Evolutionary conservation across 495 filamentous ascomycete genomes (phyloP).

Genomic region (Penicillium crystallinum): DNA sequence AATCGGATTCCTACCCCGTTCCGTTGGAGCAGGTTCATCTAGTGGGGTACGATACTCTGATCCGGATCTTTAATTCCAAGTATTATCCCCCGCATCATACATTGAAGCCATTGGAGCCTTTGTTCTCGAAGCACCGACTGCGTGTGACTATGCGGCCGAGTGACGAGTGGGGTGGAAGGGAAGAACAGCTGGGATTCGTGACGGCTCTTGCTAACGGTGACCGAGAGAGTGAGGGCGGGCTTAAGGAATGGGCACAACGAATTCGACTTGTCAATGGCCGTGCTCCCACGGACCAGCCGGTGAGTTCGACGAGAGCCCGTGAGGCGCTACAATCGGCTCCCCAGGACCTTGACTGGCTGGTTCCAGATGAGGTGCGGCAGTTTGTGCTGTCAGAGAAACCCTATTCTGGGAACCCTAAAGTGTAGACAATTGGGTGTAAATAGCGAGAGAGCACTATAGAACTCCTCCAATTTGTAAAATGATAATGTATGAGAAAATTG

Average conservation of each 20-base stretch:
- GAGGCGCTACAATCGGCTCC: conserved; percentile 53
- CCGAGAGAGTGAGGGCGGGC: conserved; percentile 52
- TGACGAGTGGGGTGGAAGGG: conserved; percentile 56
- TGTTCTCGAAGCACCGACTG: conserved; percentile 66
- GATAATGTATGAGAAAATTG: conserved; percentile 3
- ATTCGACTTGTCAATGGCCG: conserved; percentile 66
- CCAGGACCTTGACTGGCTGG: conserved; percentile 53
- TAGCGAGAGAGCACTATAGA: neutral
- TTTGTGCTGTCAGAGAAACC: conserved; percentile 48
- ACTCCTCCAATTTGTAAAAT: neutral
- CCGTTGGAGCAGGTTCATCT: conserved; percentile 66
- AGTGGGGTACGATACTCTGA: conserved; percentile 81
- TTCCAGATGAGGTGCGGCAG: conserved; percentile 55
- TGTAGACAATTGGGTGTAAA: neutral
- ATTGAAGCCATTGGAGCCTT: conserved; percentile 54
- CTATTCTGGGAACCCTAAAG: conserved; percentile 19
- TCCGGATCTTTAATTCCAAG: conserved; percentile 74
- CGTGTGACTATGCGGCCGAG: conserved; percentile 67
- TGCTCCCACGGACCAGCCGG: conserved; percentile 46
- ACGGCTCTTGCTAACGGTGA: conserved; percentile 45
- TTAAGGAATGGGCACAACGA: conserved; percentile 60
- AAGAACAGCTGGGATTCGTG: conserved; percentile 58
- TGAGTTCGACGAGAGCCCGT: conserved; percentile 80
- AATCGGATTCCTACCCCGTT: conserved; percentile 44
- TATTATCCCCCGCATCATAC: conserved; percentile 66